Evolutionary conservation across 768 basidiomycete genomes (phyloP).

Genomic region (Lactarius sp.): DNA sequence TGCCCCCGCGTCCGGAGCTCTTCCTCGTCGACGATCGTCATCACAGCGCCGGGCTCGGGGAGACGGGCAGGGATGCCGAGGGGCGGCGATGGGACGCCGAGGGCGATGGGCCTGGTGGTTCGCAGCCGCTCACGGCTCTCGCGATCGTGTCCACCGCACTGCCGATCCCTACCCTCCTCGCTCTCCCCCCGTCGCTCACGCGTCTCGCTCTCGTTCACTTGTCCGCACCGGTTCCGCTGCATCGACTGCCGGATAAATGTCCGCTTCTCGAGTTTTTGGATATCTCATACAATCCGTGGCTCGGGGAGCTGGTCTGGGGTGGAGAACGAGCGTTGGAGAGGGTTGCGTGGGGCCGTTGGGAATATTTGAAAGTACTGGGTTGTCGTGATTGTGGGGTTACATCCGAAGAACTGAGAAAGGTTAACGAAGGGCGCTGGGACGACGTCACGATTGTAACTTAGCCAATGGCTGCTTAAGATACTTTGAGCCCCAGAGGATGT

Average conservation of each 20-base stretch:
- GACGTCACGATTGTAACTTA: constrained; percentile 50
- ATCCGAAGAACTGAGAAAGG: constrained; percentile 36
- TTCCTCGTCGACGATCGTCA: constrained; percentile 29
- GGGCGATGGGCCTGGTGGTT: neutral
- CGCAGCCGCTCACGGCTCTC: constrained; percentile 30
- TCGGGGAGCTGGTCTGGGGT: constrained; percentile 31
- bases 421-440: constrained; percentile 64
- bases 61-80: neutral
- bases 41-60: neutral
- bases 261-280: constrained; percentile 62
- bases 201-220: constrained; percentile 55
- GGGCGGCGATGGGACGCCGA: constrained; percentile 15
- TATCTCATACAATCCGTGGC: constrained; percentile 60
- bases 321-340: constrained; percentile 41
- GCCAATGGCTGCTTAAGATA: neutral
- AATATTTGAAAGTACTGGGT: constrained; percentile 48
- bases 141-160: constrained; percentile 48
- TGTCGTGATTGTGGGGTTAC: constrained; percentile 50
- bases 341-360: constrained; percentile 57
- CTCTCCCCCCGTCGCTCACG: constrained; percentile 61
- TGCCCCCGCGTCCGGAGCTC: constrained; percentile 40
- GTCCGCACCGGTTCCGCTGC: constrained; percentile 44
- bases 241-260: constrained; percentile 53
- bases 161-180: constrained; percentile 40
- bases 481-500: neutral